These are phyloP conservation scores for Paracorniculantispora psalliotae DNA, from an alignment of 2,329 filamentous ascomycete species.

Conservation along the genomic window DNA sequence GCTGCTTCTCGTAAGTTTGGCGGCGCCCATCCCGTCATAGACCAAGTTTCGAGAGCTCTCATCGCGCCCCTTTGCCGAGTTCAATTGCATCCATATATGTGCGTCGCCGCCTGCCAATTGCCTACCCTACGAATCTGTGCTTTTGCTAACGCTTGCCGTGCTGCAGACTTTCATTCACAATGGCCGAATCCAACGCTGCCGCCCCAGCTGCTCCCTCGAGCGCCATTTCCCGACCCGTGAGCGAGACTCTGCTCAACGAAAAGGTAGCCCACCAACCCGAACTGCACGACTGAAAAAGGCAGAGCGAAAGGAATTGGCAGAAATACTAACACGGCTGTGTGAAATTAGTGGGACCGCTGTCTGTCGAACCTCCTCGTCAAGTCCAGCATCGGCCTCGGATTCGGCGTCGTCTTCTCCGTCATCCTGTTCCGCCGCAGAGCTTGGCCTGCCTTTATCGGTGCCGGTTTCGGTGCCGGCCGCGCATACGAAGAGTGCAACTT, in stretches of 20 bases:
- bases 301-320: background rate
- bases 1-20: slow-evolving; percentile 33
- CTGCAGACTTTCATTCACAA: slow-evolving; percentile 28
- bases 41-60: slow-evolving; percentile 6
- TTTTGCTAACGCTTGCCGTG: slow-evolving; percentile 3
- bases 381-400: slow-evolving; percentile 90
- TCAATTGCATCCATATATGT: slow-evolving; percentile 12
- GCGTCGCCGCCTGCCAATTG: background rate
- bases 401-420: slow-evolving; percentile 97
- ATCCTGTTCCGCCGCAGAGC: slow-evolving; percentile 96
- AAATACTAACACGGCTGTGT: slow-evolving; percentile 18
- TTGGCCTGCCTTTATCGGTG: slow-evolving; percentile 87
- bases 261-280: slow-evolving; percentile 57
- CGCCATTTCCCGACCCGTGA: slow-evolving; percentile 77
- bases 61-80: background rate
- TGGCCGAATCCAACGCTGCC: slow-evolving; percentile 49
- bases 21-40: slow-evolving; percentile 16
- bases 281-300: background rate
- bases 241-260: slow-evolving; percentile 96
- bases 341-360: slow-evolving; percentile 87
- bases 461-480: slow-evolving; percentile 91
- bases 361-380: slow-evolving; percentile 96
- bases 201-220: slow-evolving; percentile 50
- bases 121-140: background rate
- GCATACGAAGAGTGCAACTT: slow-evolving; percentile 98